Base-by-base conservation (phyloP, 106 monocot species). In the Acanthochlamys bracteata region DNA sequence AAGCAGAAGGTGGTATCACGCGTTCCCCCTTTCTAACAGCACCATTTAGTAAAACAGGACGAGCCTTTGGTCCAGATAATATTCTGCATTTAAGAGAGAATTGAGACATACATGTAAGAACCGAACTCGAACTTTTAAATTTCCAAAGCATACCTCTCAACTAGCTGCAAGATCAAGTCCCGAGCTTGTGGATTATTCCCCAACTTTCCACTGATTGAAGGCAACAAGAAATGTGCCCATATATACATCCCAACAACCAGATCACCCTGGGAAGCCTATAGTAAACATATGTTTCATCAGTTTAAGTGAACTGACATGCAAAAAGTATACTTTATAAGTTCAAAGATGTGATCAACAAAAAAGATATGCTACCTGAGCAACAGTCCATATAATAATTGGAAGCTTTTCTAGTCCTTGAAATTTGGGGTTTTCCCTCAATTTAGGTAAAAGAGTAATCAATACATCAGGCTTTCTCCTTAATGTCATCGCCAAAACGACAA, bases 21-120 rank as follows among this genome's bases (percentile, higher is more conserved):
- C 98, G 85, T 39, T 99, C 98, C 53, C 98, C 92, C 73, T 89
- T 99, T 61, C 92, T 88, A 17, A 92, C 83, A 65, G 86, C 85
- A 66, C 92, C 88, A 76, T 99, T 89, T 57, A 86, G 58, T 63
- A 99, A 76, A 65, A 92, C 81, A 53, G 83, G 24, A n/a, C 79
- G 79, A 49, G 86, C 85, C 74, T 99, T 99, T 33, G 85, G 79
- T 12, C 39, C 74, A 15, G 79, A 75, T 65, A 99, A 60, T 61
- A 89, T 70, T 58, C 98, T 99, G 69, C n/a, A 59, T 59, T 24
- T 10, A 22, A 27, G 15, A 20, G 61, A 24, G 20, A 41, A 7
- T 39, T 55, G 42, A 57, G 11, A 49, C 0, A 9, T 15, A 4
- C 10, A 59, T 33, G 33, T 33, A 33, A 33, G 33, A 6, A 6